These are phyloP conservation scores for Metschnikowia amazonensis DNA, from an alignment of 805 yeast species.

Conservation along the genomic window DNA sequence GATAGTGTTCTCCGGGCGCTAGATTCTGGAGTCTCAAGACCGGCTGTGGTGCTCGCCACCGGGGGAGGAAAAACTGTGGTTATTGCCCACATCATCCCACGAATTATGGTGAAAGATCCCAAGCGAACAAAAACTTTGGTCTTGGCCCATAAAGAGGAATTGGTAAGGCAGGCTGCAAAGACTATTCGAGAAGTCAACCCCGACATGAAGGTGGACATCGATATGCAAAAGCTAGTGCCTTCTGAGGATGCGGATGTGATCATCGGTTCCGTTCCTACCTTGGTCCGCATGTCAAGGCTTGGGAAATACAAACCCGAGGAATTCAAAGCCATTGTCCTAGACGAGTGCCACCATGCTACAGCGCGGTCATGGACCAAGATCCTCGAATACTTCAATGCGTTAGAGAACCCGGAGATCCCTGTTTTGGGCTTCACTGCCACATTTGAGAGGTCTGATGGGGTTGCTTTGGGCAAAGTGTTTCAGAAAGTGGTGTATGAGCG, in stretches of 20 bases:
- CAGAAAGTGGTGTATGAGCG: slow-evolving; percentile 74
- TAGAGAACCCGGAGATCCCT: slow-evolving; percentile 41
- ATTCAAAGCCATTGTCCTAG: slow-evolving; percentile 74
- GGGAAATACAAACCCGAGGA: slow-evolving; percentile 50
- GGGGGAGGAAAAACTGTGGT: slow-evolving; percentile 94
- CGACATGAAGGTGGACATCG: slow-evolving; percentile 51
- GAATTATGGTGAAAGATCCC: slow-evolving; percentile 27
- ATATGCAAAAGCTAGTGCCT: slow-evolving; percentile 57
- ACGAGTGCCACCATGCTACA: slow-evolving; percentile 91
- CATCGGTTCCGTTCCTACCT: slow-evolving; percentile 73
- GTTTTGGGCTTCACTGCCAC: slow-evolving; percentile 90
- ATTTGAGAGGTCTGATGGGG: slow-evolving; percentile 68
- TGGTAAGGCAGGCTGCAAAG: slow-evolving; percentile 64
- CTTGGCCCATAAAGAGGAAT: slow-evolving; percentile 77
- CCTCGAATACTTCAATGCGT: slow-evolving; percentile 55
- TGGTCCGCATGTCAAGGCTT: slow-evolving; percentile 46
- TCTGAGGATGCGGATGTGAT: slow-evolving; percentile 54
- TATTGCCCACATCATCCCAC: slow-evolving; percentile 54
- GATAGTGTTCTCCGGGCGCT: slow-evolving; percentile 49
- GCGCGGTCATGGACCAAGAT: slow-evolving; percentile 63
- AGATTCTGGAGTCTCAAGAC: slow-evolving; percentile 43
- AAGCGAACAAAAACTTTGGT: slow-evolving; percentile 44
- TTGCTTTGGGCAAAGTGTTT: slow-evolving; percentile 53
- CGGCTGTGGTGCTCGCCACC: slow-evolving; percentile 85
- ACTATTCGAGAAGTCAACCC: slow-evolving; percentile 51